A percentile compares a stretch with the other conserved stretches of the same genome.
These are phyloP conservation scores for Diaporthe australafricana DNA, from an alignment of 2,329 filamentous ascomycete genomes.

Conservation along the genomic window DNA sequence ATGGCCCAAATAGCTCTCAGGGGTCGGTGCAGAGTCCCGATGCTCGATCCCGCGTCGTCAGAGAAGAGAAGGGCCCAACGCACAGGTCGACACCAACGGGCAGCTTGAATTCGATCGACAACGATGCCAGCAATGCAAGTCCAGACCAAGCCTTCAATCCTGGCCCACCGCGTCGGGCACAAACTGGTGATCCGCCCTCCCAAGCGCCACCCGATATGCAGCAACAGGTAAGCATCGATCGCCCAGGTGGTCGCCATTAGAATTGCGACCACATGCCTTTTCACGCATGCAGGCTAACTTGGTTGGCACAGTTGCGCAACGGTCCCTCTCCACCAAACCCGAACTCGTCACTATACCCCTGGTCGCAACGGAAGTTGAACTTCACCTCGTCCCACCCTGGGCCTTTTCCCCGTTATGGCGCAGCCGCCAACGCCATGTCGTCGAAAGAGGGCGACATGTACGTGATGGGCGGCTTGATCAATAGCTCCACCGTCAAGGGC, in stretches of 20 bases:
- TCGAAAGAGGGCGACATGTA: constrained; percentile 98
- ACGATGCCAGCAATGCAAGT: constrained; percentile 67
- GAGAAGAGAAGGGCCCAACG: constrained; percentile 65
- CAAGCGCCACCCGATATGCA: constrained; percentile 54
- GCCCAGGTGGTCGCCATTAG: not conserved
- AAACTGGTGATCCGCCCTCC: constrained; percentile 55
- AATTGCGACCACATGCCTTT: not conserved
- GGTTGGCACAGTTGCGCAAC: constrained; percentile 63
- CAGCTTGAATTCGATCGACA: constrained; percentile 79
- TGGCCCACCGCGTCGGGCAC: constrained; percentile 46
- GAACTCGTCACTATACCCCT: constrained; percentile 90
- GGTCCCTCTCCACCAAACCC: constrained; percentile 62
- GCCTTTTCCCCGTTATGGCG: constrained; percentile 96
- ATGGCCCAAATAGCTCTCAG: constrained; percentile 60
- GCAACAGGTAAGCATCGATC: constrained; percentile 52
- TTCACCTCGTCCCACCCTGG: constrained; percentile 85
- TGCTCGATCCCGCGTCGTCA: constrained; percentile 59
- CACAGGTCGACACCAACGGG: constrained; percentile 80
- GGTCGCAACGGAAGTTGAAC: constrained; percentile 90
- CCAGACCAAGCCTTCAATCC: constrained; percentile 73
- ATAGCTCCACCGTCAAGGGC: constrained; percentile 94
- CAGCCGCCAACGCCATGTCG: constrained; percentile 90
- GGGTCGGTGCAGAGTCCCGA: constrained; percentile 62
- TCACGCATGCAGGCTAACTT: constrained; percentile 32
- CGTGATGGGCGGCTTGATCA: constrained; percentile 96